Percentiles rank a stretch among this genome's conserved stretches.
These are phyloP conservation scores for Colletotrichum eremochloae DNA, from an alignment of 2,329 filamentous ascomycete species.

Conservation along the genomic window DNA sequence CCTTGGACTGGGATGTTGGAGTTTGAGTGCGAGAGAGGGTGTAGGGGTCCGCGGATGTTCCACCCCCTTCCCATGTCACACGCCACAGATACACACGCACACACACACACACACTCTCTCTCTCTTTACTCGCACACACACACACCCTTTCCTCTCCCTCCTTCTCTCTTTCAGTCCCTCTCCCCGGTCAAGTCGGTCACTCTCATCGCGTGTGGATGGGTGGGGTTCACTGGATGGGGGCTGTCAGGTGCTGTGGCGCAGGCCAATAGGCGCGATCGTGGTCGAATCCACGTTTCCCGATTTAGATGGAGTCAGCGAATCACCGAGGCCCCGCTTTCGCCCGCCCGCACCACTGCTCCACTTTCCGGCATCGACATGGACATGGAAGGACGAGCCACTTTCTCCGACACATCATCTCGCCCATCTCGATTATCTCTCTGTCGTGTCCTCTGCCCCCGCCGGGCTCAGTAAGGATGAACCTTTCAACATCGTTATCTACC, in stretches of 20 bases:
- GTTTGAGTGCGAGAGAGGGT: constrained; percentile 6
- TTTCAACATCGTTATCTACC: background rate
- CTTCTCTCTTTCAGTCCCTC: background rate
- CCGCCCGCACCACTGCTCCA: constrained; percentile 31
- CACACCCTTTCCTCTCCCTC: background rate
- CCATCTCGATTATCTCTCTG: background rate
- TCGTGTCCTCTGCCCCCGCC: background rate
- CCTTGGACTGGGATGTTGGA: constrained; percentile 10
- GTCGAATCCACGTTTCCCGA: constrained; percentile 36
- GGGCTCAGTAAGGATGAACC: background rate
- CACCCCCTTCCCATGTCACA: background rate
- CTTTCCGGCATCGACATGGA: constrained; percentile 23
- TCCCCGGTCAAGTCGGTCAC: constrained; percentile 6
- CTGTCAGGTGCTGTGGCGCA: constrained; percentile 55
- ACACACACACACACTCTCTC: too few species aligned
- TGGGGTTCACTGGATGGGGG: constrained; percentile 47
- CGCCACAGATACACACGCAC: background rate
- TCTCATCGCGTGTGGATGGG: constrained; percentile 41
- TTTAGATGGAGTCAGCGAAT: constrained; percentile 23
- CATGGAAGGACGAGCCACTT: constrained; percentile 10
- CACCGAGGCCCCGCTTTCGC: constrained; percentile 24
- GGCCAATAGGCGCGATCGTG: constrained; percentile 50
- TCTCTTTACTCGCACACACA: too few species aligned
- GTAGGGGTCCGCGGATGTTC: constrained; percentile 26
- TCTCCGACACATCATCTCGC: constrained; percentile 23